These are phyloP conservation scores for Boechera divaricarpa DNA, from an alignment of 345 rosid genomes.

Conservation along the genomic window DNA sequence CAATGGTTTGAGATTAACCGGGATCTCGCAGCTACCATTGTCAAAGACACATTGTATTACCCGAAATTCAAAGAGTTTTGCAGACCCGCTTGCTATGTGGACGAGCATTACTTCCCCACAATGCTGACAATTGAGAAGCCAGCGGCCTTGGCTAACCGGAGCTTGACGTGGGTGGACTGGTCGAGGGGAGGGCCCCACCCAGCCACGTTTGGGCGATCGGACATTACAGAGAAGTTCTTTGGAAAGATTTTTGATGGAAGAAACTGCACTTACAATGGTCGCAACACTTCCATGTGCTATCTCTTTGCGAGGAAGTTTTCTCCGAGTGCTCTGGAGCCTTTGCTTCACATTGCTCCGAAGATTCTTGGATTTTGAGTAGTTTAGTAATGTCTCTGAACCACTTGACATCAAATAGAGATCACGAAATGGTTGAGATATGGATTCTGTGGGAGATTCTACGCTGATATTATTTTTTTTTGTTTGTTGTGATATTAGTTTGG, in stretches of 20 bases:
- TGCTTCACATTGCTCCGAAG: slow-evolving; percentile 57
- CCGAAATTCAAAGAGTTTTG: slow-evolving; percentile 76
- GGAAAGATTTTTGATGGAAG: slow-evolving; percentile 48
- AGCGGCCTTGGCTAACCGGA: slow-evolving; percentile 72
- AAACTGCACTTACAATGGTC: slow-evolving; percentile 66
- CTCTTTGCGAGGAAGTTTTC: slow-evolving; percentile 88
- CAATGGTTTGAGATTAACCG: slow-evolving; percentile 95
- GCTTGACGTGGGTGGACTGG: slow-evolving; percentile 97
- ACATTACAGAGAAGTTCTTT: slow-evolving; percentile 73
- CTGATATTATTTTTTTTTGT: slow-evolving; percentile 4
- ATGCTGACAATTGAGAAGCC: slow-evolving; percentile 83
- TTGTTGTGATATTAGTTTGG: slow-evolving; percentile 19
- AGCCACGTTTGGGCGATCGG: slow-evolving; percentile 78
- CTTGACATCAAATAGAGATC: slow-evolving; percentile 10
- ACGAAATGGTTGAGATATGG: slow-evolving; percentile 20
- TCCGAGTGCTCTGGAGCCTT: slow-evolving; percentile 75
- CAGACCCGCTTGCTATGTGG: slow-evolving; percentile 88
- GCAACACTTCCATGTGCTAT: slow-evolving; percentile 53
- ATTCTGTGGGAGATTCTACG: slow-evolving; percentile 5
- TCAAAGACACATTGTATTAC: slow-evolving; percentile 69
- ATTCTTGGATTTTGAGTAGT: slow-evolving; percentile 52
- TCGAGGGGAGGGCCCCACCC: slow-evolving; percentile 97
- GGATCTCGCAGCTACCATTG: slow-evolving; percentile 67
- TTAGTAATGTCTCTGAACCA: slow-evolving; percentile 13
- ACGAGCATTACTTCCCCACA: slow-evolving; percentile 95